Percentiles rank a stretch among this genome's conserved stretches.
phyloP scores from a whole-genome alignment of 1,139 yeast genomes.

The Candida tropicalis region DNA sequence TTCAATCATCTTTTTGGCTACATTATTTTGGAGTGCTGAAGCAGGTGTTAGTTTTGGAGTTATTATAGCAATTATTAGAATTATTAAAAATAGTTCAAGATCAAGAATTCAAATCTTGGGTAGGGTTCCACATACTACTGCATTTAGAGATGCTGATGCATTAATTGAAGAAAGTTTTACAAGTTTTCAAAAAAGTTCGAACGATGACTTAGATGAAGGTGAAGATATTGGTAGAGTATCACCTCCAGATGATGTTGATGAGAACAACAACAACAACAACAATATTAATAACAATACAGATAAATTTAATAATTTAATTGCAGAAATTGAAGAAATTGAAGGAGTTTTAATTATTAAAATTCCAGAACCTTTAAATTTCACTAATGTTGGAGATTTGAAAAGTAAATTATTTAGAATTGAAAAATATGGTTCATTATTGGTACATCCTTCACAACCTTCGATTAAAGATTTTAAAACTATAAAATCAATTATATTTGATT shows the following conservation, averaged over 20 bases:
- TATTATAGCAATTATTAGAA: conserved; percentile 29
- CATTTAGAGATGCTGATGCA: conserved; percentile 38
- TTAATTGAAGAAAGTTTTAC: conserved; percentile 36
- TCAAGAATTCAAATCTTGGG: conserved; percentile 39
- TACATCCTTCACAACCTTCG: conserved; percentile 64
- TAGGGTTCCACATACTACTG: conserved; percentile 32
- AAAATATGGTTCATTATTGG: conserved; percentile 76
- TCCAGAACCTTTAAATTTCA: conserved; percentile 91
- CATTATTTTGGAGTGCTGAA: conserved; percentile 35
- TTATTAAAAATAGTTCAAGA: conserved; percentile 30
- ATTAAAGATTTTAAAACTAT: conserved; percentile 25
- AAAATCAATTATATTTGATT: conserved; percentile 32
- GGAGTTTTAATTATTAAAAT: conserved; percentile 84
- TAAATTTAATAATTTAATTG: conserved; percentile 23
- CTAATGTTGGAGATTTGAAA: conserved; percentile 83
- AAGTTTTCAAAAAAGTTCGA: conserved; percentile 13
- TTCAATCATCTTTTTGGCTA: conserved; percentile 24
- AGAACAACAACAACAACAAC: neutral
- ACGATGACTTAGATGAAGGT: conserved; percentile 6
- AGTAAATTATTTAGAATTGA: conserved; percentile 76
- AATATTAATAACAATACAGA: conserved; percentile 6
- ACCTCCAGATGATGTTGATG: neutral
- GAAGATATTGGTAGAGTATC: conserved; percentile 1
- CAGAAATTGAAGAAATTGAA: conserved; percentile 59
- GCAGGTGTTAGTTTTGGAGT: conserved; percentile 37